Evolutionary conservation across 306 rosid species (phyloP).

Genomic region (Albizia julibrissin): DNA sequence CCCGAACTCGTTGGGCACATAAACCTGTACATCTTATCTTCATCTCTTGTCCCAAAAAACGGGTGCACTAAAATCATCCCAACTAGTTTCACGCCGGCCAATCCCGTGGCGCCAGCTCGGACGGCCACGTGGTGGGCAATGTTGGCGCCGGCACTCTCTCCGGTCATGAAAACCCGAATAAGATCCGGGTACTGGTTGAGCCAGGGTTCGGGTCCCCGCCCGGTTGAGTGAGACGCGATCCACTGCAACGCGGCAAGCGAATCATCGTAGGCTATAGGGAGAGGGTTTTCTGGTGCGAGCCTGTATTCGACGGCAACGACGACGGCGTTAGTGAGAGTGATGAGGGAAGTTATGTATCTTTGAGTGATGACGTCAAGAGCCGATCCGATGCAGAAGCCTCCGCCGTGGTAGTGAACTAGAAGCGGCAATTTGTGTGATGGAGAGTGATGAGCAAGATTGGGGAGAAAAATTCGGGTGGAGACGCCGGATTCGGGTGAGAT

Average conservation of each 20-base stretch:
- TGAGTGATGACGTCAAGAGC: conserved; percentile 16
- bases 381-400: conserved; percentile 40
- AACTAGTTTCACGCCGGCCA: conserved; percentile 8
- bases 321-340: conserved; percentile 20
- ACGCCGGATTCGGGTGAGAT: conserved; percentile 10
- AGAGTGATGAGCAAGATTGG: not conserved
- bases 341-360: not conserved
- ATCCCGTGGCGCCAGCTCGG: conserved; percentile 20
- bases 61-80: conserved; percentile 33
- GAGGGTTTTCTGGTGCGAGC: conserved; percentile 36
- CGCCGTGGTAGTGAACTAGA: conserved; percentile 39
- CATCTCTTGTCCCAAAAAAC: conserved; percentile 17
- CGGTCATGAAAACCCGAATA: conserved; percentile 31
- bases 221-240: conserved; percentile 19
- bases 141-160: conserved; percentile 40
- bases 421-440: conserved; percentile 30
- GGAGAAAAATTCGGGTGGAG: conserved; percentile 29
- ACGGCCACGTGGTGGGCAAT: conserved; percentile 35
- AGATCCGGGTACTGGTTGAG: conserved; percentile 28
- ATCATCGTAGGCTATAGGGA: conserved; percentile 40
- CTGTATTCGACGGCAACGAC: conserved; percentile 35
- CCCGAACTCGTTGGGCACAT: conserved; percentile 23
- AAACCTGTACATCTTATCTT: conserved; percentile 31
- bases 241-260: conserved; percentile 35
- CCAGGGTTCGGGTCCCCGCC: conserved; percentile 36